These are phyloP conservation scores for Ceratobasidium sp. DNA, from an alignment of 1,284 basidiomycete genomes.

Conservation along the genomic window DNA sequence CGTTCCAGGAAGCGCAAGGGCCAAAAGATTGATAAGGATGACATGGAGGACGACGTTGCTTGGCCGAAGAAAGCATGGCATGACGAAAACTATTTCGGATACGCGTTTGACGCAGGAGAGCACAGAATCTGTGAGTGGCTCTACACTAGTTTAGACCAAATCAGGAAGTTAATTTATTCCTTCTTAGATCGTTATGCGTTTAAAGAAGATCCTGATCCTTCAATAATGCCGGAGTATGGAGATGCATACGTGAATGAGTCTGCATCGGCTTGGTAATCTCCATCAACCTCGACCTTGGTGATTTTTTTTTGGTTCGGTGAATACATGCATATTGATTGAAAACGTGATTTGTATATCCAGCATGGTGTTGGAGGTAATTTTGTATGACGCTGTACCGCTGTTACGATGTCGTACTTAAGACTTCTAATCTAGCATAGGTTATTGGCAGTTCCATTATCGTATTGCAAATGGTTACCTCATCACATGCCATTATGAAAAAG, in stretches of 20 bases:
- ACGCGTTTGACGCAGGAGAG: conserved; percentile 34
- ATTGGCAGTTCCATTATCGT: no score
- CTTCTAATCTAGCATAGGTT: no score
- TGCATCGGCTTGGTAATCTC: not conserved
- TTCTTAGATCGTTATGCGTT: conserved; percentile 39
- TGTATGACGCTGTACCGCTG: not conserved
- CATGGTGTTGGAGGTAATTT: not conserved
- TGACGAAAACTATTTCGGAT: conserved; percentile 39
- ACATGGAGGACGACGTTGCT: conserved; percentile 19
- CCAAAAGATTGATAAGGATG: not conserved
- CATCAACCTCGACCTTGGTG: not conserved
- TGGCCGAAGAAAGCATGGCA: conserved; percentile 43
- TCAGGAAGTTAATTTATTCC: not conserved
- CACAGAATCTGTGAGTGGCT: conserved; percentile 41
- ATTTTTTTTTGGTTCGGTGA: no score
- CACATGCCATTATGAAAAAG: no score
- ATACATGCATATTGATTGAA: not conserved
- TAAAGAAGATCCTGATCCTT: conserved; percentile 36
- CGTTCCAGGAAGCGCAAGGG: not conserved
- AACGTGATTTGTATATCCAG: not conserved
- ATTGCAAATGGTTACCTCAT: no score
- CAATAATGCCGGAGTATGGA: conserved; percentile 28
- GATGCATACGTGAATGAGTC: not conserved
- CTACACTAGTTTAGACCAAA: not conserved
- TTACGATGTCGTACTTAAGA: not conserved